A percentile compares a stretch with the other conserved stretches of the same genome.
Evolutionary conservation across 768 basidiomycete genomes (phyloP).

Genomic region (Auricularia sp.): DNA sequence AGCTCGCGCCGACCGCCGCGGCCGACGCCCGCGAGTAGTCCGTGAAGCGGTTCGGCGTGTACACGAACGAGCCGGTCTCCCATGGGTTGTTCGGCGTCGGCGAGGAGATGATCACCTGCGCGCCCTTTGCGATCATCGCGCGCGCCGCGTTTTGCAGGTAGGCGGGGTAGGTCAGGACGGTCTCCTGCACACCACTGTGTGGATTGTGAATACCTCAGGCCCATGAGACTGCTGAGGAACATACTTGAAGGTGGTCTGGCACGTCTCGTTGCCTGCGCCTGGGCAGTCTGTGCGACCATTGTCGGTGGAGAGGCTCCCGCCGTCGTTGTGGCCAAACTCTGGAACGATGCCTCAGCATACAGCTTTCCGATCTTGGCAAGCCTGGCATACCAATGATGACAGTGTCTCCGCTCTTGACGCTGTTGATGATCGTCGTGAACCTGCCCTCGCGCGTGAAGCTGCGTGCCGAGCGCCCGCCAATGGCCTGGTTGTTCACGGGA

Average conservation of each 20-base stretch:
- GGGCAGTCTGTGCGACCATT: conserved; percentile 4
- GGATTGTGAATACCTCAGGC: background rate
- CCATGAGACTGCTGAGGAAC: background rate
- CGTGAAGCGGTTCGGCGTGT: conserved; percentile 34
- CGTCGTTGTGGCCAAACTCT: conserved; percentile 40
- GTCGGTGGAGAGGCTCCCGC: conserved; percentile 15
- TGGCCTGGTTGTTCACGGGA: conserved; percentile 36
- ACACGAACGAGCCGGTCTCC: conserved; percentile 19
- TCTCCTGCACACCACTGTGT: conserved; percentile 25
- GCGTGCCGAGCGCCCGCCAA: conserved; percentile 36
- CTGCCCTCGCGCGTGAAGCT: conserved; percentile 39
- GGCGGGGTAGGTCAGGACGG: conserved; percentile 37
- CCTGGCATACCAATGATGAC: conserved; percentile 24
- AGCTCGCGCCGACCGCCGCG: conserved; percentile 26
- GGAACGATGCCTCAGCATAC: background rate
- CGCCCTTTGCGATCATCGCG: conserved; percentile 34
- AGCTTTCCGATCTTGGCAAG: background rate
- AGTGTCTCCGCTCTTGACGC: conserved; percentile 12
- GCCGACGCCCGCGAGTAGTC: conserved; percentile 32
- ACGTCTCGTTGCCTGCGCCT: background rate
- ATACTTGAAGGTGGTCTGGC: background rate
- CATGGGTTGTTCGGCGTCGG: conserved; percentile 40
- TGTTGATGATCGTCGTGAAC: conserved; percentile 30
- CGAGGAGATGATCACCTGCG: conserved; percentile 36
- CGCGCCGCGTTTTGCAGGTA: conserved; percentile 36